Conservation (phyloP, 345 rosid species). For the Eucalyptus marginata region DNA sequence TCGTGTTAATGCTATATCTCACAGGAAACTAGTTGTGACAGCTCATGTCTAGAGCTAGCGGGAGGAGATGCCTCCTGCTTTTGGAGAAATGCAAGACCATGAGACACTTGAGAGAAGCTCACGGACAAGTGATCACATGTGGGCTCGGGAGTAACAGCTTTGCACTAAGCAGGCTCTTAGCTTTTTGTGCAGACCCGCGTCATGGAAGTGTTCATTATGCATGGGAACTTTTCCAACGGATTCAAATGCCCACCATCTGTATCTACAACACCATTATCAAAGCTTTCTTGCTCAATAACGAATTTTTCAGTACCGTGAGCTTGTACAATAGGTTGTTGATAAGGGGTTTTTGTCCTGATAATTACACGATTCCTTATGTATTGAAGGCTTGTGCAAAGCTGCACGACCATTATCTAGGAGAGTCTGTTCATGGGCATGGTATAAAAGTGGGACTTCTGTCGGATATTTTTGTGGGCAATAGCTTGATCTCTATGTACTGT, state of each 20-base stretch:
- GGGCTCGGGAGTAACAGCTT: constrained; percentile 23
- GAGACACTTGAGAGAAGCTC: constrained; percentile 35
- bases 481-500: constrained; percentile 21
- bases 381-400: constrained; percentile 31
- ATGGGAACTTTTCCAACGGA: constrained; percentile 21
- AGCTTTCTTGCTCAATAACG: constrained; percentile 16
- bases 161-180: constrained; percentile 33
- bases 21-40: background rate
- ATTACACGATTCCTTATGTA: constrained; percentile 34
- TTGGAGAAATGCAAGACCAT: constrained; percentile 30
- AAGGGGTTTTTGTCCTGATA: constrained; percentile 17
- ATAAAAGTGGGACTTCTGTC: constrained; percentile 16
- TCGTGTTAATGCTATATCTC: background rate
- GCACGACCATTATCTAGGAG: constrained; percentile 9
- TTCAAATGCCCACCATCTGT: constrained; percentile 32
- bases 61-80: constrained; percentile 18
- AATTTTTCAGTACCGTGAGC: background rate
- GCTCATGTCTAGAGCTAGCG: constrained; percentile 3
- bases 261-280: constrained; percentile 44
- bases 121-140: constrained; percentile 18
- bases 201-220: constrained; percentile 15
- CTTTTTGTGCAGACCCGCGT: constrained; percentile 21
- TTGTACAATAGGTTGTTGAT: constrained; percentile 10
- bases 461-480: constrained; percentile 30
- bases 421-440: constrained; percentile 21